A percentile compares a stretch with the other conserved stretches of the same genome.
phyloP scores from a whole-genome alignment of 2,329 filamentous ascomycete species.

The Chaetomium strumarium region DNA sequence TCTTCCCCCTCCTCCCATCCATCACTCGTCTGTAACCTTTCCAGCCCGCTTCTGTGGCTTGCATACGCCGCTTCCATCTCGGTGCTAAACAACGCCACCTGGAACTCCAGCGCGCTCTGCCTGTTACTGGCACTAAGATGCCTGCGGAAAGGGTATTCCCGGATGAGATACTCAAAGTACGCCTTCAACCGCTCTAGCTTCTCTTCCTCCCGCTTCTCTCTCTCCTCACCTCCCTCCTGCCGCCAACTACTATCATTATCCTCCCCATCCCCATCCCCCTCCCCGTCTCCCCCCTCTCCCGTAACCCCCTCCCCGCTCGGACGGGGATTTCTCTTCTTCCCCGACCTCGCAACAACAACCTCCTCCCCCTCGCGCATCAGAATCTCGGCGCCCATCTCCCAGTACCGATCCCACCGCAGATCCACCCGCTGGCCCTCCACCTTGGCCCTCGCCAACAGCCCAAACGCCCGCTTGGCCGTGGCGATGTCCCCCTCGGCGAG shows the following conservation, averaged over 20 bases:
- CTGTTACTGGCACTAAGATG: constrained; percentile 49
- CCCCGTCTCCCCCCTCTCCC: neutral
- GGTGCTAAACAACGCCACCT: constrained; percentile 70
- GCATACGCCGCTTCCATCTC: constrained; percentile 72
- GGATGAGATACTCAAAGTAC: constrained; percentile 74
- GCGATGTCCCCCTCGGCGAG: constrained; percentile 64
- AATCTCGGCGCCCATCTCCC: constrained; percentile 82
- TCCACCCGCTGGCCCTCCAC: constrained; percentile 56
- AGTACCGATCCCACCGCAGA: constrained; percentile 62
- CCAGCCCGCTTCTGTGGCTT: constrained; percentile 45
- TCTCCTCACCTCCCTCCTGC: constrained; percentile 32
- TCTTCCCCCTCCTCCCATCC: constrained; percentile 20
- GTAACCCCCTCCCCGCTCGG: neutral
- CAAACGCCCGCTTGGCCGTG: constrained; percentile 70
- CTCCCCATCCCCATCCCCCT: constrained; percentile 6
- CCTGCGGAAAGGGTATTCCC: constrained; percentile 67
- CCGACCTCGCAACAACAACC: neutral
- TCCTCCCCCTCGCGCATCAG: constrained; percentile 56
- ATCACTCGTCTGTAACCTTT: constrained; percentile 28
- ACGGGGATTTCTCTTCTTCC: neutral
- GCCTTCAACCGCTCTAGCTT: constrained; percentile 42
- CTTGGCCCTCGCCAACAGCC: constrained; percentile 56
- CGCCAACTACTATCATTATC: constrained; percentile 31
- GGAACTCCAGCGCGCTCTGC: constrained; percentile 68
- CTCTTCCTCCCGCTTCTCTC: constrained; percentile 18